phyloP scores from a whole-genome alignment of 1,284 basidiomycete species.

The Rhodotorula sp. region DNA sequence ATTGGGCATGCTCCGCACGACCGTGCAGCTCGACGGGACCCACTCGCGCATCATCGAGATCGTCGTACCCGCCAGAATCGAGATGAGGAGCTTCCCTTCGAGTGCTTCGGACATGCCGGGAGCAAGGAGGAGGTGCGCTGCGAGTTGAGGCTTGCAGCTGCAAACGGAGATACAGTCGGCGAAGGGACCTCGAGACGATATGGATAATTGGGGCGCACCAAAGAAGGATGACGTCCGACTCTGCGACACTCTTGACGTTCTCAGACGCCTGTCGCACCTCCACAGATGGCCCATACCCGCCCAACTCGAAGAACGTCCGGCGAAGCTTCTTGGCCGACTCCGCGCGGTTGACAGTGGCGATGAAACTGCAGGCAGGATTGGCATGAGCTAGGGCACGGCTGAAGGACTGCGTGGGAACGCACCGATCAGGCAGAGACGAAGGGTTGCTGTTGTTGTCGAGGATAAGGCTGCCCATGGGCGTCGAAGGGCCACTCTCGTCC shows the following conservation, averaged over 20 bases:
- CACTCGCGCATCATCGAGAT: conserved; percentile 73
- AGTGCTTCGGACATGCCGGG: conserved; percentile 82
- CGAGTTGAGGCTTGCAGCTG: conserved; percentile 93
- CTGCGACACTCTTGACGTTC: conserved; percentile 70
- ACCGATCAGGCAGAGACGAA: conserved; percentile 18
- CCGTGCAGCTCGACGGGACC: conserved; percentile 73
- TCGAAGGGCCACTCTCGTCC: conserved; percentile 48
- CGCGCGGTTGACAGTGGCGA: conserved; percentile 80
- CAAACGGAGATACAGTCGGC: neutral
- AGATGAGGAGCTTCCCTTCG: conserved; percentile 85
- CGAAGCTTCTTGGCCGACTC: conserved; percentile 73
- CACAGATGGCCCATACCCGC: conserved; percentile 52
- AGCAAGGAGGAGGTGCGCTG: conserved; percentile 69
- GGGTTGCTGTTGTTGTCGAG: conserved; percentile 16
- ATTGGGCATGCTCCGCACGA: conserved; percentile 97
- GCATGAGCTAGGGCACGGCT: neutral
- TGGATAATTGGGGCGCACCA: conserved; percentile 60
- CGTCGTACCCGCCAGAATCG: conserved; percentile 92
- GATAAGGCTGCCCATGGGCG: conserved; percentile 38
- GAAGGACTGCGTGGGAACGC: conserved; percentile 1
- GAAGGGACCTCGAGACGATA: too few relatives aligned
- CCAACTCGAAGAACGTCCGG: conserved; percentile 61
- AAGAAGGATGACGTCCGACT: conserved; percentile 80
- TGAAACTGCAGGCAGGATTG: conserved; percentile 56
- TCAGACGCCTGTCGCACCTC: conserved; percentile 54